Evolutionary conservation across 2,329 filamentous ascomycete genomes (phyloP).

Genomic region (Calonectria pteridis): DNA sequence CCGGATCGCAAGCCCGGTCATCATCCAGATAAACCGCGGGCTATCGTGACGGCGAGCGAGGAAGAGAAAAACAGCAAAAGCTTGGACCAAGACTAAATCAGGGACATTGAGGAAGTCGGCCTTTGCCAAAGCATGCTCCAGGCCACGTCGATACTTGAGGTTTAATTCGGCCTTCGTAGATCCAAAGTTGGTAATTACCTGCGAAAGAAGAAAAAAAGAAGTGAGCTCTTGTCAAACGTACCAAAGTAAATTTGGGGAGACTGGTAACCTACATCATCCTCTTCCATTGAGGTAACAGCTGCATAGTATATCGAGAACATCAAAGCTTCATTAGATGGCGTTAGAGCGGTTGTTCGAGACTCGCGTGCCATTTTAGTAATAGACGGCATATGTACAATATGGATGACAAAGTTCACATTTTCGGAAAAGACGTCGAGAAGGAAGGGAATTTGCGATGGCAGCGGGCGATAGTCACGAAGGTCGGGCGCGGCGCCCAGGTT

Average conservation of each 20-base stretch:
- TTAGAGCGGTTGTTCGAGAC: slow-evolving; percentile 50
- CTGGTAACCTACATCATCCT: slow-evolving; percentile 61
- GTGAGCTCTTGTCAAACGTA: slow-evolving; percentile 5
- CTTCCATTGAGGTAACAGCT: slow-evolving; percentile 67
- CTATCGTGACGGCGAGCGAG: slow-evolving; percentile 65
- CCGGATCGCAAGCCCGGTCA: slow-evolving; percentile 72
- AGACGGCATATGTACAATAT: slow-evolving; percentile 61
- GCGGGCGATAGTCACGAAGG: slow-evolving; percentile 59
- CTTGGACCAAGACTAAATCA: slow-evolving; percentile 71
- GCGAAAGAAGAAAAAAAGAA: not conserved
- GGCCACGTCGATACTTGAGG: slow-evolving; percentile 64
- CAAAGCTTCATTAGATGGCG: slow-evolving; percentile 63
- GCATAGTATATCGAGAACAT: slow-evolving; percentile 71
- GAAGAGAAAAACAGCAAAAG: slow-evolving; percentile 70
- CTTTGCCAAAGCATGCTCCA: slow-evolving; percentile 71
- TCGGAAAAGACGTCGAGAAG: slow-evolving; percentile 63
- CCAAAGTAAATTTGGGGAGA: not conserved
- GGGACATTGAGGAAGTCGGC: slow-evolving; percentile 72
- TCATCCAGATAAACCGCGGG: slow-evolving; percentile 70
- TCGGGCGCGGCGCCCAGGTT: slow-evolving; percentile 50
- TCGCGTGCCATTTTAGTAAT: slow-evolving; percentile 50
- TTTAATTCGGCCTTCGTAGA: slow-evolving; percentile 59
- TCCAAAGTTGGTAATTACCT: slow-evolving; percentile 65
- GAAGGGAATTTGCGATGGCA: slow-evolving; percentile 68
- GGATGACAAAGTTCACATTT: slow-evolving; percentile 62